A percentile compares a stretch with the other conserved stretches of the same genome.
These are phyloP conservation scores for Fusarium napiforme DNA, from an alignment of 2,329 filamentous ascomycete genomes.

Conservation along the genomic window DNA sequence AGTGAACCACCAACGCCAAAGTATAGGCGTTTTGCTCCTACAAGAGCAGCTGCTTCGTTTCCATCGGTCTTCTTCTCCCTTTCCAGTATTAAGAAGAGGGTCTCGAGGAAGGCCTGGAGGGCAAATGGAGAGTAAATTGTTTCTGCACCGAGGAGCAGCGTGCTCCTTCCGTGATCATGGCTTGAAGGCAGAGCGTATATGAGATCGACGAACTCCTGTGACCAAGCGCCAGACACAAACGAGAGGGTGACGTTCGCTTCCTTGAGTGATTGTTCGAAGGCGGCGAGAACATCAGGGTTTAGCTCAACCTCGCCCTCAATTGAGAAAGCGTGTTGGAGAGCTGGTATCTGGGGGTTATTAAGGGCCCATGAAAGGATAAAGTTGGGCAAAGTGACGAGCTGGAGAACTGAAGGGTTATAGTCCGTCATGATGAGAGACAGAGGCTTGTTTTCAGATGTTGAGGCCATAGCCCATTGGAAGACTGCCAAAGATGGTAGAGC, in stretches of 20 bases:
- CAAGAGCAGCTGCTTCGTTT: slow-evolving; percentile 68
- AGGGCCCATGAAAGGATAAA: slow-evolving; percentile 76
- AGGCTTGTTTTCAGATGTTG: slow-evolving; percentile 34
- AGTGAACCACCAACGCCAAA: slow-evolving; percentile 87
- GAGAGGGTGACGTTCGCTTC: slow-evolving; percentile 65
- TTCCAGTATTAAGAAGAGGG: slow-evolving; percentile 68
- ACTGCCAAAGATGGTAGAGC: slow-evolving; percentile 78
- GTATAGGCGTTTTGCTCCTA: slow-evolving; percentile 83
- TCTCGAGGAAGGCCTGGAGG: slow-evolving; percentile 74
- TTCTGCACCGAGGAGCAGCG: slow-evolving; percentile 77
- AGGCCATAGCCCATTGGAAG: slow-evolving; percentile 67
- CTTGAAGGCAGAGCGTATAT: slow-evolving; percentile 54
- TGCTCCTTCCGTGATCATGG: slow-evolving; percentile 38
- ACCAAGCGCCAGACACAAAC: slow-evolving; percentile 83
- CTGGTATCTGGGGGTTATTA: slow-evolving; percentile 50
- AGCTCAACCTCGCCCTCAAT: slow-evolving; percentile 72
- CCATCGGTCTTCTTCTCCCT: slow-evolving; percentile 54
- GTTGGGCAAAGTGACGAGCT: slow-evolving; percentile 83
- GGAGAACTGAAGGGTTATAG: slow-evolving; percentile 82
- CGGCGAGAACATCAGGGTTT: slow-evolving; percentile 64
- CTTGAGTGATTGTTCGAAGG: slow-evolving; percentile 67
- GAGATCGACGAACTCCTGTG: slow-evolving; percentile 69
- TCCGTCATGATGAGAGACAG: slow-evolving; percentile 77
- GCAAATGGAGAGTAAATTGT: slow-evolving; percentile 85
- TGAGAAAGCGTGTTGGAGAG: slow-evolving; percentile 59